Evolutionary conservation across 2,329 filamentous ascomycete genomes (phyloP).

Genomic region (Fusarium nygamai): DNA sequence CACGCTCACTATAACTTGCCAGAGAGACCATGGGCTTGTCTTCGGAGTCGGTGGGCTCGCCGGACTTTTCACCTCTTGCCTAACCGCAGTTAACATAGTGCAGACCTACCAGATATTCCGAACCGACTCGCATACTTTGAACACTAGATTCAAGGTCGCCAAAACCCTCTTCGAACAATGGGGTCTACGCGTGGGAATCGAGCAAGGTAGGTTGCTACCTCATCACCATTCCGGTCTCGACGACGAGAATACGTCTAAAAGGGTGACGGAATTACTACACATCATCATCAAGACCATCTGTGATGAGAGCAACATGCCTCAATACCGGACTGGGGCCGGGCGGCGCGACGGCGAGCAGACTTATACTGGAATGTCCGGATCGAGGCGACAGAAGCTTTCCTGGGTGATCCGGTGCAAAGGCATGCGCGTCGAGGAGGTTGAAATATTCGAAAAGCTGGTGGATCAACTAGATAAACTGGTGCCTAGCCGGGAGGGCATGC

Average conservation of each 20-base stretch:
- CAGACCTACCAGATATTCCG: conserved; percentile 29
- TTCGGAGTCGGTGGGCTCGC: conserved; percentile 20
- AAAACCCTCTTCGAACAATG: conserved; percentile 34
- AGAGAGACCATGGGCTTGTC: background rate
- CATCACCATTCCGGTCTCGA: background rate
- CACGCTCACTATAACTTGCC: too few relatives aligned
- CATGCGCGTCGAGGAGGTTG: background rate
- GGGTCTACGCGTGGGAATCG: conserved; percentile 35
- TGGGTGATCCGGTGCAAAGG: background rate
- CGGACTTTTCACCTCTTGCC: conserved; percentile 26
- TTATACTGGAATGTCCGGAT: background rate
- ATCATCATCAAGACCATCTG: background rate
- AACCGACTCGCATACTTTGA: conserved; percentile 26
- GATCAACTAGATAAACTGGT: background rate
- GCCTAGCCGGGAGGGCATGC: background rate
- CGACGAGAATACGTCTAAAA: background rate
- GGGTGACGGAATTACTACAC: background rate
- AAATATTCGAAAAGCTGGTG: background rate
- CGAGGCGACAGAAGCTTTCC: background rate
- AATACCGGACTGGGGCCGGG: background rate
- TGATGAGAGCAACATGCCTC: background rate
- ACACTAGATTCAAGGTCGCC: conserved; percentile 24
- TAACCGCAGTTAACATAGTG: conserved; percentile 31
- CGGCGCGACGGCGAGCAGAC: background rate
- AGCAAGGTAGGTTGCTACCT: background rate